phyloP scores from a whole-genome alignment of 129 eudicot species.

The Silybum marianum region DNA sequence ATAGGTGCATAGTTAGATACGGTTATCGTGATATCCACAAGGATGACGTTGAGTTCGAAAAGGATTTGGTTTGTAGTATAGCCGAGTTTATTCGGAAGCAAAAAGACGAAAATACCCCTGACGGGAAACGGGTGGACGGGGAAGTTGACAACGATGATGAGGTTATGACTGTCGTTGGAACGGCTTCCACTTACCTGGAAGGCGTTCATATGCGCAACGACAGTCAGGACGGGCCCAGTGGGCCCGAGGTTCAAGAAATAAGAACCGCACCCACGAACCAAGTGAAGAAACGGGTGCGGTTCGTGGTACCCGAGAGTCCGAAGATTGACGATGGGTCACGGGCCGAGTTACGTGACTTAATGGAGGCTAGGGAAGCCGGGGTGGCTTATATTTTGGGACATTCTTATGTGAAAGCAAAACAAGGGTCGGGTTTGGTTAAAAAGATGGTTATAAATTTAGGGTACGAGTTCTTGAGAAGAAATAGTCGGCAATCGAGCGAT shows the following conservation, averaged over 20 bases:
- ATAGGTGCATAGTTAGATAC: conserved; percentile 86
- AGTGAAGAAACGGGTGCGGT: conserved; percentile 75
- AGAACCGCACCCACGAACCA: conserved; percentile 20
- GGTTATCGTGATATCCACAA: conserved; percentile 94
- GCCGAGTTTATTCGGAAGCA: conserved; percentile 81
- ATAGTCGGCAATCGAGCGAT: conserved; percentile 53
- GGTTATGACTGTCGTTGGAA: conserved; percentile 68
- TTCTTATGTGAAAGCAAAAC: conserved; percentile 77
- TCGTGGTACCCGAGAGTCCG: conserved; percentile 74
- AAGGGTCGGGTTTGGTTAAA: conserved; percentile 68
- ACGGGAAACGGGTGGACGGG: conserved; percentile 9
- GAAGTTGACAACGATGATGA: conserved; percentile 36
- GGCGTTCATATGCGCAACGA: conserved; percentile 43
- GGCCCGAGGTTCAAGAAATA: conserved; percentile 38
- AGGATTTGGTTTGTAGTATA: conserved; percentile 80
- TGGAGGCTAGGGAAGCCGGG: conserved; percentile 92
- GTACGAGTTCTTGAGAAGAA: conserved; percentile 83
- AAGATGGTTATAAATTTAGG: conserved; percentile 65
- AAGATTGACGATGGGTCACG: conserved; percentile 46
- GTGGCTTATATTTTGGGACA: conserved; percentile 87
- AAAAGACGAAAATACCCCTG: conserved; percentile 24
- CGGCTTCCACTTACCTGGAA: conserved; percentile 50
- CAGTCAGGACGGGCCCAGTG: conserved; percentile 20
- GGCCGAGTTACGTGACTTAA: conserved; percentile 63
- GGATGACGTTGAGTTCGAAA: conserved; percentile 84